Evolutionary conservation across 108 stramenopile genomes (phyloP).

Genomic region (Schizochytrium sp.): DNA sequence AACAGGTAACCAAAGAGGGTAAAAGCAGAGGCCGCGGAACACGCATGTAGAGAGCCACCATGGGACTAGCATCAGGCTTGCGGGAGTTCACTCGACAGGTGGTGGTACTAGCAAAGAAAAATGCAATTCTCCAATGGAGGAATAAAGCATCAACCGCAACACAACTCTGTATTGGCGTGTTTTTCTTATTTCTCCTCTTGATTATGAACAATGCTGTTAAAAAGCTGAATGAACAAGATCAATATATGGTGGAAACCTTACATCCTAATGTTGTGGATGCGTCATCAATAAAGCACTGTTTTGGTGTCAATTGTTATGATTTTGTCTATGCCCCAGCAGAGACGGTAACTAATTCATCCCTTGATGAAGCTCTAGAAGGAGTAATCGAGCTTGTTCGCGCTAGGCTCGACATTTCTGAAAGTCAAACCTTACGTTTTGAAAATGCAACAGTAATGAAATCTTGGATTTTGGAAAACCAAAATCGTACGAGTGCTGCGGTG

Average conservation of each 20-base stretch:
- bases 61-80: neutral
- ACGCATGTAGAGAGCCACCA: too few relatives aligned
- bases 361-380: neutral
- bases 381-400: neutral
- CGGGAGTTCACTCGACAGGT: slow-evolving; percentile 24
- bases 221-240: neutral
- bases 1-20: too few relatives aligned
- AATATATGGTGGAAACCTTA: neutral
- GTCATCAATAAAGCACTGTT: neutral
- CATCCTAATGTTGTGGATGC: neutral
- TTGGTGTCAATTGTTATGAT: neutral
- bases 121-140: slow-evolving; percentile 12
- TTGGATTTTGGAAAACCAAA: slow-evolving; percentile 26
- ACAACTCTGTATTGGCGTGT: slow-evolving; percentile 40
- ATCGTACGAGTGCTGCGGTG: slow-evolving; percentile 1
- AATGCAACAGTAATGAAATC: neutral
- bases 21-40: too few relatives aligned
- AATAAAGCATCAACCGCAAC: slow-evolving; percentile 25
- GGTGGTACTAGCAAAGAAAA: neutral
- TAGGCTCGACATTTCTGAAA: neutral
- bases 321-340: slow-evolving; percentile 12
- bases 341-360: neutral
- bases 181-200: slow-evolving; percentile 24
- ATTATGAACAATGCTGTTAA: slow-evolving; percentile 29
- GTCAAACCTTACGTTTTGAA: neutral